Evolutionary conservation across 805 yeast species (phyloP), one percentile per base, ranked within the genome.

Genomic region (Candida sanyiensis): DNA sequence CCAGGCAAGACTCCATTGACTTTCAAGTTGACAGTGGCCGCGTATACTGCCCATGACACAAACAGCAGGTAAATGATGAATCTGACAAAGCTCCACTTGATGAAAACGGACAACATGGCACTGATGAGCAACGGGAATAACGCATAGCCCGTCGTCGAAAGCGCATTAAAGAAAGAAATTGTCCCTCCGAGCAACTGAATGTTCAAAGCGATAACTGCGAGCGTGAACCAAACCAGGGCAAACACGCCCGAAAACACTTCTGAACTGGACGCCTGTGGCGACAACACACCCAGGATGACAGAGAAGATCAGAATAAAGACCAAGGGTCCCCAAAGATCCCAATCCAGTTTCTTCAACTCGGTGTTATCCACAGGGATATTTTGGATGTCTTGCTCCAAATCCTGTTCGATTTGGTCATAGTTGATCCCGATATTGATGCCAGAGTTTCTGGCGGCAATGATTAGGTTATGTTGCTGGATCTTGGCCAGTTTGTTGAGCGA

Each of bases 271-370:
- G 62, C 56, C 6, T 44, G 39, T 18, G 56, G 54, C 7, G 59
- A 54, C 16, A 52, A 29, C 6, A 52, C 32, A 2, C 58, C 42
- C 46, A 80, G 57, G 17, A 72, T 61, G 19, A 78, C 73, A 3
- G 83, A 64, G 39, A 75, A 73, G 23, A 66, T 53, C 40, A 81
- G 62, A 10, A 80, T 72, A 51, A 80, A 81, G 22, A 80, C 63
- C 39, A 80, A 61, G 6, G 88, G 88, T 3, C 88, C 88, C 87
- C 86, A 75, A 35, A 76, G 54, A 54, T 75, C 82, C 82, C 81
- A 76, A 23, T 74, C 80, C 21, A 73, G 48, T 26, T 49, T 52
- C 31, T 49, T 51, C 23, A 55, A 22, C 2, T 51, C 47, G 4
- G 49, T 31, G 30, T 55, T 53, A 28, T 54, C 57, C 23, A 56